Evolutionary conservation across 1,284 basidiomycete species (phyloP).

Genomic region (Sanguinoderma infundibulare): DNA sequence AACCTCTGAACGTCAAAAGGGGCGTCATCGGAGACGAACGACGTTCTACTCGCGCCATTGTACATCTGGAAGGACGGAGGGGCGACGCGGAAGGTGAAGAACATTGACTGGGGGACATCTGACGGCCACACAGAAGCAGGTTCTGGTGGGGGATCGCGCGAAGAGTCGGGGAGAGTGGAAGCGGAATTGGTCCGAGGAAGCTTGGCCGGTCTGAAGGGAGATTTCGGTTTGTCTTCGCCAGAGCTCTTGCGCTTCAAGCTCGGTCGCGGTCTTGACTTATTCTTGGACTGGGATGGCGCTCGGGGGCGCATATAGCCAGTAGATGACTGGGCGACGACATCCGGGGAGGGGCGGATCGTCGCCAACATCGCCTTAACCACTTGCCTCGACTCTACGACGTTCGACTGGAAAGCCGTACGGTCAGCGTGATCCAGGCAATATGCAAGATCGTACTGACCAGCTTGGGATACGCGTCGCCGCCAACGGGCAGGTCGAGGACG

Average conservation of each 20-base stretch:
- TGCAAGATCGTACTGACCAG: not conserved
- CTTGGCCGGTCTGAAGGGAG: conserved; percentile 7
- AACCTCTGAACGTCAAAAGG: not conserved
- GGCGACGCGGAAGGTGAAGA: conserved; percentile 15
- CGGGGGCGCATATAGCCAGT: conserved; percentile 15
- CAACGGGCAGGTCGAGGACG: not conserved
- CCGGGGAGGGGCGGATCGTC: not conserved
- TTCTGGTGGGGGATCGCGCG: not conserved
- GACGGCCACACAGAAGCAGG: conserved; percentile 2
- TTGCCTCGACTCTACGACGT: no score
- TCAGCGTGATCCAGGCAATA: not conserved
- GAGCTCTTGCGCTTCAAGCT: conserved; percentile 14
- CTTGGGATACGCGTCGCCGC: not conserved
- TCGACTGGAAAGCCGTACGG: not conserved
- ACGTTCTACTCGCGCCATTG: not conserved
- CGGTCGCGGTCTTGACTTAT: conserved; percentile 3
- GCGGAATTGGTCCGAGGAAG: conserved; percentile 4
- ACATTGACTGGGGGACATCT: conserved; percentile 21
- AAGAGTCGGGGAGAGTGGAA: not conserved
- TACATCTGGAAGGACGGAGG: conserved; percentile 5
- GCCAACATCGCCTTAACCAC: not conserved
- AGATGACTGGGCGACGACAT: not conserved
- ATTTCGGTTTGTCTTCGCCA: not conserved
- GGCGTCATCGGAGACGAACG: not conserved
- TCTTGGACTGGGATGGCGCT: conserved; percentile 7